These are phyloP conservation scores for Metschnikowia anglica DNA, from an alignment of 805 yeast genomes.

Conservation along the genomic window DNA sequence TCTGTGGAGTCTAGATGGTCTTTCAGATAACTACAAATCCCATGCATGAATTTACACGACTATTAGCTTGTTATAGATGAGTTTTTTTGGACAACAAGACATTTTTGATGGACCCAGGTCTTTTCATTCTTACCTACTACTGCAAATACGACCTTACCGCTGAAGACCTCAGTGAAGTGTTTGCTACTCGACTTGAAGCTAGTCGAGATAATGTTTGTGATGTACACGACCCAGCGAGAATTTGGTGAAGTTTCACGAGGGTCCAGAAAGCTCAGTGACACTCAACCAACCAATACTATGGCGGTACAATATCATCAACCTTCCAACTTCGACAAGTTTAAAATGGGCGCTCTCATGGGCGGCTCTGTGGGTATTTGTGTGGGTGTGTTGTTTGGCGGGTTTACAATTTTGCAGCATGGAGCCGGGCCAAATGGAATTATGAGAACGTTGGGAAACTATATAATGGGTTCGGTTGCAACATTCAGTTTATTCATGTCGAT, in stretches of 20 bases:
- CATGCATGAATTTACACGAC: too few relatives aligned
- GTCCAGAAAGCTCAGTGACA: neutral
- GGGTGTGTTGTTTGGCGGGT: constrained; percentile 92
- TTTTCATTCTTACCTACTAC: too few relatives aligned
- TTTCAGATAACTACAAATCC: too few relatives aligned
- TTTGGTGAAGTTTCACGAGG: constrained; percentile 1
- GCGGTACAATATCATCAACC: constrained; percentile 50
- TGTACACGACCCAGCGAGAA: constrained; percentile 8
- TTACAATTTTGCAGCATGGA: constrained; percentile 86
- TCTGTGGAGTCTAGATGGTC: too few relatives aligned
- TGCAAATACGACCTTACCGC: too few relatives aligned
- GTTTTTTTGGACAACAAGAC: too few relatives aligned
- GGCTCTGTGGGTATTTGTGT: constrained; percentile 88
- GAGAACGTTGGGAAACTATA: constrained; percentile 95
- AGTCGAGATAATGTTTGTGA: too few relatives aligned
- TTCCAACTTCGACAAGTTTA: constrained; percentile 91
- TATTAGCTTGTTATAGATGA: too few relatives aligned
- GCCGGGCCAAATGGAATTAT: constrained; percentile 98
- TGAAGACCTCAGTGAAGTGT: too few relatives aligned
- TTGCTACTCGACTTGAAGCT: too few relatives aligned
- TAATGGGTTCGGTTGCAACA: constrained; percentile 94
- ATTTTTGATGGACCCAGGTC: too few relatives aligned
- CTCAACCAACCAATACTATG: constrained; percentile 9
- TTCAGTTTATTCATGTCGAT: constrained; percentile 96
- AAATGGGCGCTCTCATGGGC: constrained; percentile 99